Evolutionary conservation across 352 stramenopile genomes (phyloP), one percentile per base, ranked within the genome.

Genomic region (Phytophthora citrophthora): DNA sequence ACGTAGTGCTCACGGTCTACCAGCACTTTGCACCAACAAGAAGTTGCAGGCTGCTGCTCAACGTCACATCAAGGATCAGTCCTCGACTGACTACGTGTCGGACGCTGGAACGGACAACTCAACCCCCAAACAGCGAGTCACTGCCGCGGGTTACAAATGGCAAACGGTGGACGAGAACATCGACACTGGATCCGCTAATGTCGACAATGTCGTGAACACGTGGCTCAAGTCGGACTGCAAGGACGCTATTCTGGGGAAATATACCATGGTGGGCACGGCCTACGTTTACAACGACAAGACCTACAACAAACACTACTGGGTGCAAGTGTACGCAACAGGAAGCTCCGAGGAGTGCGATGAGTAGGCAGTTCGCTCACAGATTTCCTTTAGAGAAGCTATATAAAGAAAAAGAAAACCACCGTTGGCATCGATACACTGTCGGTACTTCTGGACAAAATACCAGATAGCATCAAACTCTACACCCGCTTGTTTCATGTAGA

Each of bases 271-370:
- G 18, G 75, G 72, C 50, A 62, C 68, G 7, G 74, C 68, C 5
- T 83, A 80, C 24, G 46, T 41, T 2, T 70, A 63, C 50, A 77
- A 76, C 34, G 23, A 54, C 1, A 26, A 65, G 4, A 71, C 45
- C 0, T 64, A 46, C 39, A 78, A 70, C 62, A 61, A 69, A 11
- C 64, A 79, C 62, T 88, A 76, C 60, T 88, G 78, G 74, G 83
- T 75, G 23, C 76, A 90, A 55, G 61, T 83, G 34, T 90, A 78
- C 53, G 76, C 53, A 27, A 60, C 53, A 0, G 56, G 79, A 24
- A 57, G 8, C 45, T 64, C 27, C 1, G 76, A 88, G 38, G 16
- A 61, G 4, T 70, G 61, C 31, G 61, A 65, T 39, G 26, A 11
- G 20, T 40, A 50, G 49, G 16, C 2, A 8, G 29, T 32, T 32